Percentiles rank a stretch among this genome's conserved stretches.
These are phyloP conservation scores for Fusarium aywerte DNA, from an alignment of 2,329 filamentous ascomycete species.

Conservation along the genomic window DNA sequence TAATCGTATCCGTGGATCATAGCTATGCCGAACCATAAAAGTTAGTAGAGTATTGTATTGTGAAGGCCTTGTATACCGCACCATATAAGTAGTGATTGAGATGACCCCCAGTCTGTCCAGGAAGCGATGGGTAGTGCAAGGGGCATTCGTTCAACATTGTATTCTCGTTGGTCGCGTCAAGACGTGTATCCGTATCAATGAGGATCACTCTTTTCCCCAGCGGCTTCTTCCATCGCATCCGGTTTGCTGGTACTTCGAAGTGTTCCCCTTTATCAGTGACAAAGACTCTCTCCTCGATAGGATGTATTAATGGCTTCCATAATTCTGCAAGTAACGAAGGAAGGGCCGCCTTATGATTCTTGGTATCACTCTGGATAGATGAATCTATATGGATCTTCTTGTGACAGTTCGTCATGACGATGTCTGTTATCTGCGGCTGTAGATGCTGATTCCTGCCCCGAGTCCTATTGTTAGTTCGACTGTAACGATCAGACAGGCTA, in stretches of 20 bases:
- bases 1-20: constrained; percentile 62
- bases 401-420: not conserved
- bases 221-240: constrained; percentile 15
- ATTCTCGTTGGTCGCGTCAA: not conserved
- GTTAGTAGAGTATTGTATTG: not conserved
- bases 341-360: not conserved
- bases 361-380: not conserved
- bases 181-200: constrained; percentile 17
- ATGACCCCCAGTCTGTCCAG: constrained; percentile 17
- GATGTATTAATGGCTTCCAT: constrained; percentile 21
- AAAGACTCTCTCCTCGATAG: constrained; percentile 3
- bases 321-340: constrained; percentile 1
- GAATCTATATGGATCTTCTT: not conserved
- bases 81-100: constrained; percentile 43
- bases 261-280: constrained; percentile 20
- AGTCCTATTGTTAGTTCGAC: rapidly evolving
- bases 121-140: not conserved
- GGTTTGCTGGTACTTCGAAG: not conserved
- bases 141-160: constrained; percentile 14
- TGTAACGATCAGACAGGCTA: not conserved
- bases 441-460: not conserved
- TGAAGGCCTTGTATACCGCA: not conserved
- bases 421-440: not conserved
- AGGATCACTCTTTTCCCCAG: not conserved
- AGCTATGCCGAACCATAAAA: not conserved